Conservation (phyloP, 2,329 filamentous ascomycete genomes). For the Calcarisporium arbuscula region DNA sequence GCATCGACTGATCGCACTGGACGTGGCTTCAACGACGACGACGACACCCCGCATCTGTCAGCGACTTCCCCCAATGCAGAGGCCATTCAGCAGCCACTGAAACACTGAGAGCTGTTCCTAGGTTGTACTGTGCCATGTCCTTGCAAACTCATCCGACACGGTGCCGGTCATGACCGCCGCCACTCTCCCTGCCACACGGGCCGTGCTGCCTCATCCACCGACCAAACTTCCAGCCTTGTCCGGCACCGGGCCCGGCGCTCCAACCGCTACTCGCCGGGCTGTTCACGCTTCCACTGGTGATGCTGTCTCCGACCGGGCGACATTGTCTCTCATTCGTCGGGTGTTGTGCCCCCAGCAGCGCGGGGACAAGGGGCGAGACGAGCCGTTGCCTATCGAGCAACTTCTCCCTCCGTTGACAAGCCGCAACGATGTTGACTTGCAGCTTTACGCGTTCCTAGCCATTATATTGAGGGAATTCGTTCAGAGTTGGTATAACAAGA, state of each 20-base stretch:
- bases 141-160: conserved; percentile 8
- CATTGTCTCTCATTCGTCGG: conserved; percentile 72
- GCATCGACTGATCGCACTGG: too few species aligned
- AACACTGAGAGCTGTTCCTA: too few species aligned
- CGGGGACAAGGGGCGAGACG: conserved; percentile 46
- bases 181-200: conserved; percentile 10
- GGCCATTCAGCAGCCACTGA: too few species aligned
- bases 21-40: neutral
- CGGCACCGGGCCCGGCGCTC: conserved; percentile 11
- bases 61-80: neutral
- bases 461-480: conserved; percentile 88
- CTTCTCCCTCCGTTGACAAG: conserved; percentile 87
- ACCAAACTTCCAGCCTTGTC: conserved; percentile 8
- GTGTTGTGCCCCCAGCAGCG: conserved; percentile 71
- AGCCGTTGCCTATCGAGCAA: conserved; percentile 60
- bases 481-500: conserved; percentile 85
- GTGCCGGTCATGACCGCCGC: conserved; percentile 24
- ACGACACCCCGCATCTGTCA: neutral
- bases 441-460: conserved; percentile 88
- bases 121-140: too few species aligned
- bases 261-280: conserved; percentile 22
- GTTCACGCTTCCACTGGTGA: conserved; percentile 33
- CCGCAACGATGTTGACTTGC: conserved; percentile 86
- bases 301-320: conserved; percentile 70
- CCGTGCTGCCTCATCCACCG: conserved; percentile 7